Evolutionary conservation across 2,329 filamentous ascomycete species (phyloP).

Genomic region (Talaromyces marneffei): DNA sequence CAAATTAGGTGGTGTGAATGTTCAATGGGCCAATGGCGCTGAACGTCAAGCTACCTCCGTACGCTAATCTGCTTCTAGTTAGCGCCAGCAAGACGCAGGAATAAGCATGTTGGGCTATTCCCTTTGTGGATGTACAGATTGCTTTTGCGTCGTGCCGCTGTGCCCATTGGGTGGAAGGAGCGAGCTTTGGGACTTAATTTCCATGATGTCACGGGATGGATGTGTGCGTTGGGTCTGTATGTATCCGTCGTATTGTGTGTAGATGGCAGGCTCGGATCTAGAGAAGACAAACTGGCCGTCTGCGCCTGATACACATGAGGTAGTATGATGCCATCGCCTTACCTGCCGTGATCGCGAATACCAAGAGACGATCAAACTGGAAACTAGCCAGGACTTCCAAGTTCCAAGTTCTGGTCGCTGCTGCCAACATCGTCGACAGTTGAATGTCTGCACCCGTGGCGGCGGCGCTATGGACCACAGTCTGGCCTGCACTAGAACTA

Average conservation of each 20-base stretch:
- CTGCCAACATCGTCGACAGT: background rate
- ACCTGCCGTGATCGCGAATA: too few species aligned
- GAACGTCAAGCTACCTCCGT: background rate
- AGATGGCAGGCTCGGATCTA: too few species aligned
- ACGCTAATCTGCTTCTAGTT: background rate
- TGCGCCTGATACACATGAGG: too few species aligned
- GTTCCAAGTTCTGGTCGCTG: background rate
- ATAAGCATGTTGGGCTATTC: background rate
- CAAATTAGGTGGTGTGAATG: background rate
- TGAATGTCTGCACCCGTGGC: background rate
- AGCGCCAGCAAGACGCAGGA: background rate
- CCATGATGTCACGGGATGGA: background rate
- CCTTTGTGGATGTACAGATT: background rate
- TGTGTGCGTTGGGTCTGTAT: too few species aligned
- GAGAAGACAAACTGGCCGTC: background rate
- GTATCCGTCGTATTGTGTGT: too few species aligned
- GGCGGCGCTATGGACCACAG: background rate
- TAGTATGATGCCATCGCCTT: too few species aligned
- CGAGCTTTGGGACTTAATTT: background rate
- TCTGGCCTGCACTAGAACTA: background rate
- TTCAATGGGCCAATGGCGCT: too few species aligned
- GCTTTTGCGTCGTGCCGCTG: background rate
- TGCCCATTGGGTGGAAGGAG: background rate
- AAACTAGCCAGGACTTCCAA: background rate
- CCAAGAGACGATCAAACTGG: too few species aligned